phyloP scores from a whole-genome alignment of 2,329 filamentous ascomycete species.

The Fusarium dimerum region DNA sequence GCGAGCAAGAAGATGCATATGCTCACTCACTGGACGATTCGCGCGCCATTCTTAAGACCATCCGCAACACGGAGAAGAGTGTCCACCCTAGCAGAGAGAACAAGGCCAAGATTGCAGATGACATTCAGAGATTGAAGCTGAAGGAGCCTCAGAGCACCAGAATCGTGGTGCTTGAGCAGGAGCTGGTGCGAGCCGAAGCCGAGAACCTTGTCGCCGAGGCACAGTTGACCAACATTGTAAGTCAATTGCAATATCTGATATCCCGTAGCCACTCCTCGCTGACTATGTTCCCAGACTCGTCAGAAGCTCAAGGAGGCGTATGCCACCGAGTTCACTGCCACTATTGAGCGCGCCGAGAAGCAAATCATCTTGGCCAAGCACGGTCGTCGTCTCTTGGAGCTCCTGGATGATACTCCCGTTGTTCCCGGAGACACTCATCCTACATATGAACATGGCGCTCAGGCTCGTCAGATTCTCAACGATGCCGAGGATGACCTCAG shows the following conservation, averaged over 20 bases:
- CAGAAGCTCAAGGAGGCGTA: slow-evolving; percentile 97
- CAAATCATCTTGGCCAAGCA: slow-evolving; percentile 93
- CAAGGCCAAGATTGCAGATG: slow-evolving; percentile 85
- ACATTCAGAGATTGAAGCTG: slow-evolving; percentile 87
- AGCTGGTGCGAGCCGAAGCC: slow-evolving; percentile 92
- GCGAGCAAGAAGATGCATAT: slow-evolving; percentile 88
- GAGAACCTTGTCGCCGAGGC: slow-evolving; percentile 96
- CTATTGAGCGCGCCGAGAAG: slow-evolving; percentile 95
- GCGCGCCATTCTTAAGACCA: slow-evolving; percentile 79
- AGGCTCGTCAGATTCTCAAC: slow-evolving; percentile 83
- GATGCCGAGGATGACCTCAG: slow-evolving; percentile 89
- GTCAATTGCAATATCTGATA: slow-evolving; percentile 34
- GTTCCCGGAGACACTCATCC: slow-evolving; percentile 79
- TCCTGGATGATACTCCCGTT: slow-evolving; percentile 87
- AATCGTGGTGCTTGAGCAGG: slow-evolving; percentile 86
- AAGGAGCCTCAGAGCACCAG: slow-evolving; percentile 87
- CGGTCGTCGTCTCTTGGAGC: slow-evolving; percentile 78
- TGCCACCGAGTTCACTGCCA: slow-evolving; percentile 81
- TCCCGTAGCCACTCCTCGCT: slow-evolving; percentile 1
- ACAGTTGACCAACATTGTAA: slow-evolving; percentile 89
- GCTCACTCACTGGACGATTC: slow-evolving; percentile 87
- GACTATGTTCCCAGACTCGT: slow-evolving; percentile 65
- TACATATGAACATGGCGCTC: slow-evolving; percentile 64
- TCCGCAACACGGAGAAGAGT: slow-evolving; percentile 92
- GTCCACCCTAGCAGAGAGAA: slow-evolving; percentile 90